Conservation (phyloP, 2,329 filamentous ascomycete genomes). For the Fusarium sp. region DNA sequence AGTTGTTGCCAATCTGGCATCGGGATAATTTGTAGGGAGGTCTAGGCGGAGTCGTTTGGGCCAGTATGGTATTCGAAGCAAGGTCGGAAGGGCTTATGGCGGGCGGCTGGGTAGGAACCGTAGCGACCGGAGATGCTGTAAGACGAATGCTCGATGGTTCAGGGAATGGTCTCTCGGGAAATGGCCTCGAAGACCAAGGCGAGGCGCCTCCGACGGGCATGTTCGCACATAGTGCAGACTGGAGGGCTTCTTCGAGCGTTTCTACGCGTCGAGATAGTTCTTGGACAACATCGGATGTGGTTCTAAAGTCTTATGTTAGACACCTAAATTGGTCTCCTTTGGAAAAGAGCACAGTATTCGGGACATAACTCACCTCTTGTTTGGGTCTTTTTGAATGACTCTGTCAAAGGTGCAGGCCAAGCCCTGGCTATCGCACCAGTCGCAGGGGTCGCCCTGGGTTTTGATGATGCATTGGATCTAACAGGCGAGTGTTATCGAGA, state of each 20-base stretch:
- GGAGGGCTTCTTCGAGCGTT: slow-evolving; percentile 37
- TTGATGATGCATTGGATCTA: slow-evolving; percentile 46
- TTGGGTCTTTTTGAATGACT: slow-evolving; percentile 36
- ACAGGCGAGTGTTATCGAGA: neutral
- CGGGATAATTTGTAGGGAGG: slow-evolving; percentile 23
- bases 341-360: no score
- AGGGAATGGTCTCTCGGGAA: slow-evolving; percentile 8
- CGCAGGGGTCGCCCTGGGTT: slow-evolving; percentile 33
- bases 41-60: slow-evolving; percentile 2
- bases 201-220: slow-evolving; percentile 20
- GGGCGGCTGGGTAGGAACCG: neutral
- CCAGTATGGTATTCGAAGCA: neutral
- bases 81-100: slow-evolving; percentile 22
- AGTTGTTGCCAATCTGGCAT: slow-evolving; percentile 37
- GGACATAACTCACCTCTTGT: slow-evolving; percentile 33
- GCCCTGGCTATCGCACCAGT: slow-evolving; percentile 44
- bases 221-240: slow-evolving; percentile 18
- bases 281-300: slow-evolving; percentile 37
- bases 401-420: slow-evolving; percentile 45
- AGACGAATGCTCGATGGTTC: slow-evolving; percentile 13
- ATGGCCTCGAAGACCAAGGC: neutral
- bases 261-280: slow-evolving; percentile 41
- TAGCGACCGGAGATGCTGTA: slow-evolving; percentile 6
- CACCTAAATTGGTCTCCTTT: neutral
- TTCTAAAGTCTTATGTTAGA: slow-evolving; percentile 13